These are phyloP conservation scores for Hyaloperonospora arabidopsidis DNA, from an alignment of 352 stramenopile genomes.

Conservation along the genomic window DNA sequence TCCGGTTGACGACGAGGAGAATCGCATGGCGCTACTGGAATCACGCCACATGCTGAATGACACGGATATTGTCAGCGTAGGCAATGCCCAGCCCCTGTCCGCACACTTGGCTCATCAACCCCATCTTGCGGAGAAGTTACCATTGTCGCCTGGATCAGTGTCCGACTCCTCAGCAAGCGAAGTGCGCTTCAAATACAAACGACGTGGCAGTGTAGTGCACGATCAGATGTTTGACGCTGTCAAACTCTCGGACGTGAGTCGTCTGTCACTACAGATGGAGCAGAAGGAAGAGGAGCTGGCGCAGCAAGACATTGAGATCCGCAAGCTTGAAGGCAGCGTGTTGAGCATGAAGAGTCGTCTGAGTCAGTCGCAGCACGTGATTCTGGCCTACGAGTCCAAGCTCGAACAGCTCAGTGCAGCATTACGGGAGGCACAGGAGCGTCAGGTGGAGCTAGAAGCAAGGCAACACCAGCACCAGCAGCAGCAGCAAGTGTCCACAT, in stretches of 20 bases:
- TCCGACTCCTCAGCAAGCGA: slow-evolving; percentile 44
- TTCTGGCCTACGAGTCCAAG: slow-evolving; percentile 64
- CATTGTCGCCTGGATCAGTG: slow-evolving; percentile 31
- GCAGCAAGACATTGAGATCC: slow-evolving; percentile 53
- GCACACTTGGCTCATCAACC: slow-evolving; percentile 8
- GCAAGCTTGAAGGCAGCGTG: slow-evolving; percentile 60
- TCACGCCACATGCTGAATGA: slow-evolving; percentile 35
- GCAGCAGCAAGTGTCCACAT: slow-evolving; percentile 6
- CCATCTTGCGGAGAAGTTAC: slow-evolving; percentile 9
- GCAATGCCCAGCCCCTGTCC: slow-evolving; percentile 7
- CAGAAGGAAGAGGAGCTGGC: slow-evolving; percentile 66
- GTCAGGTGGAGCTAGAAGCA: slow-evolving; percentile 23
- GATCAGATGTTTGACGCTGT: slow-evolving; percentile 79
- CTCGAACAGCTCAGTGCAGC: slow-evolving; percentile 62
- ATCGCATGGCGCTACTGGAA: slow-evolving; percentile 48
- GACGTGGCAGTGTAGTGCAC: slow-evolving; percentile 59
- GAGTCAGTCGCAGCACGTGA: slow-evolving; percentile 52
- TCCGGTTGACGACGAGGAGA: slow-evolving; percentile 41
- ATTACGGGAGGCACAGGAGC: slow-evolving; percentile 44
- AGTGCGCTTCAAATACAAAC: slow-evolving; percentile 64
- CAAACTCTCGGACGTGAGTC: slow-evolving; percentile 64
- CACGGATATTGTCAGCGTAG: slow-evolving; percentile 11
- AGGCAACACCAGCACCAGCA: slow-evolving; percentile 16
- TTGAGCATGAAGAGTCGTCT: slow-evolving; percentile 59
- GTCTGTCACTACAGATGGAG: slow-evolving; percentile 53